phyloP scores from a whole-genome alignment of 768 basidiomycete genomes.

The Hydnum rufescens region DNA sequence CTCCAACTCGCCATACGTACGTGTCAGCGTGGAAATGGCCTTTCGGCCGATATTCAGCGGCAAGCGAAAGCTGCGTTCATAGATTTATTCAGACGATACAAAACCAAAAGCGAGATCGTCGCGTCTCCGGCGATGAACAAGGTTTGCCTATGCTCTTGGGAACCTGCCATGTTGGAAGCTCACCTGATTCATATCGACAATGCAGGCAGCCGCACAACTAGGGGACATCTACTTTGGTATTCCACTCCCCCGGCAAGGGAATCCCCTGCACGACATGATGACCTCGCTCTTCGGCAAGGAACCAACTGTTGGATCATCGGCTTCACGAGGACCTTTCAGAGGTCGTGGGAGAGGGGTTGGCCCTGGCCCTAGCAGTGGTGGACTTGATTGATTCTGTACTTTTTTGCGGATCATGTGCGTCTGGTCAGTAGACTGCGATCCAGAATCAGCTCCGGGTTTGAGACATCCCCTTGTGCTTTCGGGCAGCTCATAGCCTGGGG shows the following conservation, averaged over 20 bases:
- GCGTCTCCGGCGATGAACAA: constrained; percentile 39
- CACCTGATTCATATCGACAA: constrained; percentile 5
- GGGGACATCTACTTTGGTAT: constrained; percentile 71
- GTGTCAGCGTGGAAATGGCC: constrained; percentile 64
- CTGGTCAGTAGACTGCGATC: too few species aligned
- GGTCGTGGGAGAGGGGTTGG: constrained; percentile 27
- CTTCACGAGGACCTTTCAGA: too few species aligned
- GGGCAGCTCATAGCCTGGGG: too few species aligned
- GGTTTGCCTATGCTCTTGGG: constrained; percentile 25
- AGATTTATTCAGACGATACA: constrained; percentile 66
- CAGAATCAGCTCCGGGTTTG: too few species aligned
- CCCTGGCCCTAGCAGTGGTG: background rate
- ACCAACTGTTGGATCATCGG: too few species aligned
- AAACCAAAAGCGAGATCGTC: constrained; percentile 44
- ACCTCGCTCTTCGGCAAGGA: constrained; percentile 81
- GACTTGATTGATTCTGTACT: too few species aligned
- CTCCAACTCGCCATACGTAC: constrained; percentile 72
- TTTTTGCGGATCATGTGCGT: too few species aligned
- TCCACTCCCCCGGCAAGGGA: constrained; percentile 56
- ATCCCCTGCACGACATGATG: constrained; percentile 77
- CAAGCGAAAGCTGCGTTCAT: constrained; percentile 52
- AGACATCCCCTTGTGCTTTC: too few species aligned
- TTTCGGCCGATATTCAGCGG: constrained; percentile 52
- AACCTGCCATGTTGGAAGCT: background rate
- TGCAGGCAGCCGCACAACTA: constrained; percentile 46